These are phyloP conservation scores for Danielia reshetovae DNA, from an alignment of 805 yeast genomes.

Conservation along the genomic window DNA sequence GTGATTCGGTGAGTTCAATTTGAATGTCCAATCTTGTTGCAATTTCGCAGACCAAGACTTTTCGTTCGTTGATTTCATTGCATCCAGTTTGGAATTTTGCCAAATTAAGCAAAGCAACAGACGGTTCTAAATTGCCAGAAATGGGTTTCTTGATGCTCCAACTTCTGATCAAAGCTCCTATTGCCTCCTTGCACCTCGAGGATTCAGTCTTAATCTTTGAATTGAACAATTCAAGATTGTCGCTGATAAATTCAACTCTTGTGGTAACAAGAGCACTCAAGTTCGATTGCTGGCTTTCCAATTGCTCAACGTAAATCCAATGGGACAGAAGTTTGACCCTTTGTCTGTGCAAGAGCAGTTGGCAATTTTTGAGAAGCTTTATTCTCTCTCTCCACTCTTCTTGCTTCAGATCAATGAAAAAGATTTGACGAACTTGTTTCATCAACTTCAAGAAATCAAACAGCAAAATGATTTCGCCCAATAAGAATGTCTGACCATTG, in stretches of 20 bases:
- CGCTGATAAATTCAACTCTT: slow-evolving; percentile 35
- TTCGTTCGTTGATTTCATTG: slow-evolving; percentile 16
- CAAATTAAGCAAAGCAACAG: slow-evolving; percentile 40
- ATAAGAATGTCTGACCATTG: slow-evolving; percentile 24
- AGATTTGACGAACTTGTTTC: slow-evolving; percentile 29
- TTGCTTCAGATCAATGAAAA: slow-evolving; percentile 6
- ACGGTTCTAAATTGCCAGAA: slow-evolving; percentile 39
- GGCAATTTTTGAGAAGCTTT: slow-evolving; percentile 19
- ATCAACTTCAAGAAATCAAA: slow-evolving; percentile 35
- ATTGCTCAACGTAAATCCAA: slow-evolving; percentile 63
- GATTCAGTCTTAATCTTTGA: slow-evolving; percentile 41
- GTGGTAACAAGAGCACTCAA: slow-evolving; percentile 34
- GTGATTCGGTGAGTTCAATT: slow-evolving; percentile 19
- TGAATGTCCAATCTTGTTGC: slow-evolving; percentile 31
- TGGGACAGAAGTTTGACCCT: slow-evolving; percentile 46
- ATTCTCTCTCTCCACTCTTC: slow-evolving; percentile 14
- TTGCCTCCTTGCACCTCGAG: slow-evolving; percentile 27
- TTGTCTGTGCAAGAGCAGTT: slow-evolving; percentile 37
- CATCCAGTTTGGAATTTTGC: slow-evolving; percentile 23
- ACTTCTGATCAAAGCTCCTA: slow-evolving; percentile 25
- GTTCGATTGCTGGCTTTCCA: slow-evolving; percentile 46
- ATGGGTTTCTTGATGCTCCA: slow-evolving; percentile 53
- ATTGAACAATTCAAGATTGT: slow-evolving; percentile 39
- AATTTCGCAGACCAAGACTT: slow-evolving; percentile 8
- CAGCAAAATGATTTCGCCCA: slow-evolving; percentile 35